phyloP scores from a whole-genome alignment of 768 basidiomycete genomes.

The Boletus sp. region DNA sequence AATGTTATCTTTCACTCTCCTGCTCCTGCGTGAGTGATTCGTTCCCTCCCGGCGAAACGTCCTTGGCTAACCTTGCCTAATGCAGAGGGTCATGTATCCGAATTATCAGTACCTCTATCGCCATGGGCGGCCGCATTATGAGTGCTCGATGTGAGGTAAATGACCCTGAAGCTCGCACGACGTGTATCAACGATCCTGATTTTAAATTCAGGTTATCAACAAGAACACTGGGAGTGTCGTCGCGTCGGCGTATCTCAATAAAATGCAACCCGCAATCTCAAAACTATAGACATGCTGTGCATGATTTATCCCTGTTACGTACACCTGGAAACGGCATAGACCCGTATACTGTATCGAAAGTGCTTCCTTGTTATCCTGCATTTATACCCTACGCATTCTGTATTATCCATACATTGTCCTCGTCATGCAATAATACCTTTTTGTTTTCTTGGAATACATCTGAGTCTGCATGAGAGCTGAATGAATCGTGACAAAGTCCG shows the following conservation, averaged over 20 bases:
- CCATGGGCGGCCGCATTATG: conserved; percentile 70
- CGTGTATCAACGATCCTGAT: conserved; percentile 1
- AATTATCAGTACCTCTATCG: conserved; percentile 63
- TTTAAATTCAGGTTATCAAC: conserved; percentile 49
- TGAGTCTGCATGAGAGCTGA: background rate
- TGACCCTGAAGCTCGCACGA: conserved; percentile 1
- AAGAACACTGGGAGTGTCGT: conserved; percentile 56
- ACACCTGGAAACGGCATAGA: conserved; percentile 18
- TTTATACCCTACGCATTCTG: conserved; percentile 22
- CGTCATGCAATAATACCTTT: conserved; percentile 2
- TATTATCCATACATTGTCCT: conserved; percentile 17
- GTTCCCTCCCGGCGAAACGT: background rate
- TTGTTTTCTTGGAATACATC: conserved; percentile 5
- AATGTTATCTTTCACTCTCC: conserved; percentile 70
- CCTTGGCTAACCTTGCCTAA: conserved; percentile 2
- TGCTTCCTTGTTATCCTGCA: conserved; percentile 12
- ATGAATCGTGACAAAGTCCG: too few relatives aligned
- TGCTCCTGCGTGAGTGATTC: conserved; percentile 51
- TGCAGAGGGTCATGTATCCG: conserved; percentile 56
- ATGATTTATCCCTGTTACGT: conserved; percentile 2
- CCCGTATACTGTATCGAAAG: conserved; percentile 24
- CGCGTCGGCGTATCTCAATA: conserved; percentile 67
- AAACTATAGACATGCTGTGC: conserved; percentile 40
- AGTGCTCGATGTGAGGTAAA: conserved; percentile 67
- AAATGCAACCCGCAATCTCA: conserved; percentile 62